These are phyloP conservation scores for Nakazawaea anatomiae DNA, from an alignment of 805 yeast genomes.

Conservation along the genomic window DNA sequence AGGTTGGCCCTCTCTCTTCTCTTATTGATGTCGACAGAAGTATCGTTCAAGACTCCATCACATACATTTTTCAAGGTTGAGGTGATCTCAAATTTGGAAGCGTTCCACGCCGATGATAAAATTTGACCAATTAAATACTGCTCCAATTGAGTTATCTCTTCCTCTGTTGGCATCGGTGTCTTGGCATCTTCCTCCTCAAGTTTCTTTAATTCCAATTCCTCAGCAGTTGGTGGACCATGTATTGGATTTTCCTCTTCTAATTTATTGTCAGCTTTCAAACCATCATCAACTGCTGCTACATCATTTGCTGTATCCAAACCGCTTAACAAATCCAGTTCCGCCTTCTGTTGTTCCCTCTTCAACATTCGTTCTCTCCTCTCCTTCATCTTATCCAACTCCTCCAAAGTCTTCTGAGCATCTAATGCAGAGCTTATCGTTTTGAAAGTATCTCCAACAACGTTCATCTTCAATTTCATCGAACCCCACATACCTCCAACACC, in stretches of 20 bases:
- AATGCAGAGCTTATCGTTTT: conserved; percentile 76
- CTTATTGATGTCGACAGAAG: conserved; percentile 49
- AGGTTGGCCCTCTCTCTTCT: conserved; percentile 78
- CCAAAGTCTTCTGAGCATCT: conserved; percentile 79
- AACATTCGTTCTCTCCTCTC: conserved; percentile 33
- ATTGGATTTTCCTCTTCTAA: conserved; percentile 1
- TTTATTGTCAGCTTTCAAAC: neutral
- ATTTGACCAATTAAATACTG: conserved; percentile 81
- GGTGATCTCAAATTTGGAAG: conserved; percentile 82
- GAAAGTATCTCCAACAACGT: conserved; percentile 77
- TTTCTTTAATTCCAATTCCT: conserved; percentile 17
- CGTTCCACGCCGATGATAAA: conserved; percentile 92
- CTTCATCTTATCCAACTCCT: conserved; percentile 68
- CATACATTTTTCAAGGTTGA: conserved; percentile 77
- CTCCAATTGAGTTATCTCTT: conserved; percentile 69
- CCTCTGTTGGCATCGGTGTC: conserved; percentile 40
- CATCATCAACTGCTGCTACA: too few relatives aligned
- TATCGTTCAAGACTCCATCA: conserved; percentile 70
- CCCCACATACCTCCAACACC: conserved; percentile 85
- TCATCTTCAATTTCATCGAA: conserved; percentile 77
- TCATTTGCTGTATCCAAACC: too few relatives aligned
- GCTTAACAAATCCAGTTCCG: neutral
- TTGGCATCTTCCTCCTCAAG: conserved; percentile 21
- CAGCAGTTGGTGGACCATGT: conserved; percentile 3
- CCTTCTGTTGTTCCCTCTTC: conserved; percentile 13